A percentile compares a stretch with the other conserved stretches of the same genome.
phyloP scores from a whole-genome alignment of 129 eudicot genomes.

The Escallonia herrerae region DNA sequence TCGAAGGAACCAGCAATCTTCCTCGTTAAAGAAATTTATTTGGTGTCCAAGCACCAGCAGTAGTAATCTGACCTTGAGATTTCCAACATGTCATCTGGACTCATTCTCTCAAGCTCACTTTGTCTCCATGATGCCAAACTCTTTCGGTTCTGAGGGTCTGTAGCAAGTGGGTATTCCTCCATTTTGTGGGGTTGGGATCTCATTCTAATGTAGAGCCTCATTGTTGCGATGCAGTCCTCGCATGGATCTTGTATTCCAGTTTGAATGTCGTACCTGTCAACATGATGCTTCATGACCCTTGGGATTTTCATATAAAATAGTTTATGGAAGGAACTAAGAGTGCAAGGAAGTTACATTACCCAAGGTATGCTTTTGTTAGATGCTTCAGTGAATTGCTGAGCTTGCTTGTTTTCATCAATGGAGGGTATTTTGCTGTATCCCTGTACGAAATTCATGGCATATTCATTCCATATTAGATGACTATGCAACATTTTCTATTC shows the following conservation, averaged over 20 bases:
- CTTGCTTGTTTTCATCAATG: slow-evolving; percentile 98
- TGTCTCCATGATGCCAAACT: slow-evolving; percentile 76
- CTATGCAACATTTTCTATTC: neutral
- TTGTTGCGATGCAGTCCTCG: slow-evolving; percentile 82
- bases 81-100: slow-evolving; percentile 61
- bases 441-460: slow-evolving; percentile 28
- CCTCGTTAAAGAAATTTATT: slow-evolving; percentile 18
- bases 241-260: slow-evolving; percentile 83
- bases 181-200: slow-evolving; percentile 59
- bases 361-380: slow-evolving; percentile 88
- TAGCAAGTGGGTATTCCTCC: slow-evolving; percentile 67
- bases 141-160: slow-evolving; percentile 76
- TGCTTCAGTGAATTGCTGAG: slow-evolving; percentile 97
- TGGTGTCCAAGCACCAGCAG: slow-evolving; percentile 93
- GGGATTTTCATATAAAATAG: neutral
- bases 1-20: neutral
- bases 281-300: neutral
- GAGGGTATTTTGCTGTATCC: slow-evolving; percentile 97
- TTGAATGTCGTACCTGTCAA: slow-evolving; percentile 77
- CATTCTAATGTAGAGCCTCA: slow-evolving; percentile 94
- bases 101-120: slow-evolving; percentile 84
- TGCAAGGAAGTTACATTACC: slow-evolving; percentile 37
- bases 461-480: slow-evolving; percentile 7
- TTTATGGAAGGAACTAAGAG: neutral
- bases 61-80: slow-evolving; percentile 86